phyloP scores from a whole-genome alignment of 306 rosid genomes.

The Sicyos edulis region DNA sequence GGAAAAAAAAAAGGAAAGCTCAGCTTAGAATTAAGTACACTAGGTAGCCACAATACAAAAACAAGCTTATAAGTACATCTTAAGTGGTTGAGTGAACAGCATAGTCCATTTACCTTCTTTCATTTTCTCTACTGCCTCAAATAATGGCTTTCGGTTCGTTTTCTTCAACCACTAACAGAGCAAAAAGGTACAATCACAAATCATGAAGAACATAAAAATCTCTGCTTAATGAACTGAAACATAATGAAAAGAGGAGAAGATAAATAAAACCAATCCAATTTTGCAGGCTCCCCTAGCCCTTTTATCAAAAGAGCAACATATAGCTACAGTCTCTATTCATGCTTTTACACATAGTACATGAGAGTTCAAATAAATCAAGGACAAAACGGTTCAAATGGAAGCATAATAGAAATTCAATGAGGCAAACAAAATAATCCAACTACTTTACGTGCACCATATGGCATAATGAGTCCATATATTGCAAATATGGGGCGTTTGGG shows the following conservation, averaged over 20 bases:
- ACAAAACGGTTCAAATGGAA: background rate
- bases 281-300: background rate
- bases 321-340: background rate
- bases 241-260: background rate
- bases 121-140: slow-evolving; percentile 96
- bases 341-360: background rate
- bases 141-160: slow-evolving; percentile 83
- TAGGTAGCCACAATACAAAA: background rate
- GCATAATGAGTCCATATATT: background rate
- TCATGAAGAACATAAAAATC: slow-evolving; percentile 7
- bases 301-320: background rate
- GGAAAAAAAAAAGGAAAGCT: background rate
- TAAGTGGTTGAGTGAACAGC: background rate
- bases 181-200: slow-evolving; percentile 14
- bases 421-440: background rate
- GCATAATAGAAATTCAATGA: background rate
- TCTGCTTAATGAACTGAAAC: background rate
- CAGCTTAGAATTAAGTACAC: background rate
- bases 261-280: background rate
- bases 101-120: slow-evolving; percentile 63
- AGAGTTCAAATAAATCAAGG: slow-evolving; percentile 7
- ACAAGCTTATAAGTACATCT: background rate
- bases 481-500: background rate
- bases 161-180: slow-evolving; percentile 73
- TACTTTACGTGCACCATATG: background rate